Evolutionary conservation across 768 basidiomycete genomes (phyloP), one percentile per base, ranked within the genome.

Genomic region (Tylopilus vinaceipallidus): DNA sequence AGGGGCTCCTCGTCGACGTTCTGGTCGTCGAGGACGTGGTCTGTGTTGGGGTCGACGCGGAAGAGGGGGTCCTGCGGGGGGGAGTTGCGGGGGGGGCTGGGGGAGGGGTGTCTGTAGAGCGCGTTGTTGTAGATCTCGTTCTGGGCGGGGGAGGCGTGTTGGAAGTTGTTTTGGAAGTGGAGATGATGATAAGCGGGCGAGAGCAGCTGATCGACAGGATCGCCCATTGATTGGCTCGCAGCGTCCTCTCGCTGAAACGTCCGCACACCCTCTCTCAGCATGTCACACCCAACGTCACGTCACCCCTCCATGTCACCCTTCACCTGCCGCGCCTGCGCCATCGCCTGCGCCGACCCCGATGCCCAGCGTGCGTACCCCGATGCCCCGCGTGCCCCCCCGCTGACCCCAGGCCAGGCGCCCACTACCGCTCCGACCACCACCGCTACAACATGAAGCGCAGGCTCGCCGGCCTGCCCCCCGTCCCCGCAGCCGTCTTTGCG

Each of bases 401-500:
- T 51, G 24, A 50, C 54, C 19, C 45, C 56, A 17, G 37, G 23
- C 58, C 58, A 91, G 89, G 95, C 51, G 71, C 73, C 0, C 97
- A 99, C 66, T 98, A 95, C 69, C 82, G 84, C 55, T 91, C 91
- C 22, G 97, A 99, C 69, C 88, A 90, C 68, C 97, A 99, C 73
- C 78, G 94, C 45, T 99, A 99, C 72, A 99, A 99, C 65, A 92
- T 98, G 84, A 95, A 95, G 75, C 88, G 95, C 56, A 84, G 93
- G 24, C 89, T 98, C 16, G 95, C 95, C 2, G 82, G 80, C 6
- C 78, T 99, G 2, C 88, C 91, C 9, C 94, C 95, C 2, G 83
- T 99, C 60, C 84, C 82, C 50, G 80, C 77, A 0, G 70, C 76
- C 7, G 58, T 85, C 2, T 99, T 98, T 72, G 86, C 94, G 59